Conservation (phyloP, 1,284 basidiomycete species). For the Tylopilus microsporus region DNA sequence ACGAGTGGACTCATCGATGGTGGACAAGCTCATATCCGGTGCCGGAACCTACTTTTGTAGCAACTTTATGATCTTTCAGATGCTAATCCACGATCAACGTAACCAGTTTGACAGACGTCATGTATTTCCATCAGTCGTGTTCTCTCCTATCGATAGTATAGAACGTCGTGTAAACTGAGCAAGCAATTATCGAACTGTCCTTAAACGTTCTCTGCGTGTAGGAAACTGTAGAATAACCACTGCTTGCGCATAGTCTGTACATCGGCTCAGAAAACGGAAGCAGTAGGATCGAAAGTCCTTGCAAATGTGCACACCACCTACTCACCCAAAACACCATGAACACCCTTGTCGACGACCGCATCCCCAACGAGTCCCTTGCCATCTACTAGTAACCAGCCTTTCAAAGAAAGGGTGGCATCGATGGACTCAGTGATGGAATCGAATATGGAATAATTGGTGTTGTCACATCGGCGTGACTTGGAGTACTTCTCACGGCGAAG, state of each 20-base stretch:
- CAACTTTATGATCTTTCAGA: too few relatives aligned
- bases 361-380: constrained; percentile 91
- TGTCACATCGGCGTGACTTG: constrained; percentile 41
- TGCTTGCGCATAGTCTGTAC: constrained; percentile 83
- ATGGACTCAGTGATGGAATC: constrained; percentile 91
- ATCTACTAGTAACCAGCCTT: constrained; percentile 91
- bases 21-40: constrained; percentile 31
- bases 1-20: too few relatives aligned
- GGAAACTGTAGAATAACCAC: constrained; percentile 93
- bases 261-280: constrained; percentile 94
- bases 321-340: constrained; percentile 86
- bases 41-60: too few relatives aligned
- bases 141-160: too few relatives aligned
- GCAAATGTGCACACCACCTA: background rate
- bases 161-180: constrained; percentile 79
- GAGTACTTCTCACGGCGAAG: too few relatives aligned
- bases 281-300: constrained; percentile 78
- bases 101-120: too few relatives aligned
- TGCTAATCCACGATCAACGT: too few relatives aligned
- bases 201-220: constrained; percentile 89
- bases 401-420: constrained; percentile 91
- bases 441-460: constrained; percentile 79
- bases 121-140: too few relatives aligned
- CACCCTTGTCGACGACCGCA: constrained; percentile 89
- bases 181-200: constrained; percentile 98